Conservation (phyloP, 2,329 filamentous ascomycete species). For the Pezicula carpinea region DNA sequence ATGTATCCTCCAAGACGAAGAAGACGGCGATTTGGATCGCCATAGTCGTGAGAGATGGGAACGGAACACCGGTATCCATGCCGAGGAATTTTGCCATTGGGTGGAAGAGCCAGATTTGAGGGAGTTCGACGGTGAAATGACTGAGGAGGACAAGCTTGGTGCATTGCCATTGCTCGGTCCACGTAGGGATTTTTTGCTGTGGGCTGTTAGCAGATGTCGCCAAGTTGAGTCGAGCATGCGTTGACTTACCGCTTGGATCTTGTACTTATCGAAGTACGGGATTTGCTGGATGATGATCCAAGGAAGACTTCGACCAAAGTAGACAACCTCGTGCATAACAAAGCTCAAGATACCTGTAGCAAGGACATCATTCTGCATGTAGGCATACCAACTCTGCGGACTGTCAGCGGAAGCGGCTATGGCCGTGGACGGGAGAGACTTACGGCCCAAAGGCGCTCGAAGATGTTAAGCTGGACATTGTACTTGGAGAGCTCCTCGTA, state of each 20-base stretch:
- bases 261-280: constrained; percentile 85
- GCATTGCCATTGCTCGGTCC: constrained; percentile 91
- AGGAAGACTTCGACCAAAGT: constrained; percentile 83
- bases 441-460: constrained; percentile 85
- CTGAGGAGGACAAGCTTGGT: constrained; percentile 87
- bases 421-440: constrained; percentile 29
- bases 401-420: constrained; percentile 16
- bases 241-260: constrained; percentile 75
- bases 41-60: constrained; percentile 82
- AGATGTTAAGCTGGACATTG: constrained; percentile 76
- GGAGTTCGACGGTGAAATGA: constrained; percentile 96
- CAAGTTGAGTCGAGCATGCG: not conserved
- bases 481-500: constrained; percentile 61
- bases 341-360: constrained; percentile 98
- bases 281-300: constrained; percentile 91
- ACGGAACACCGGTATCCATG: constrained; percentile 82
- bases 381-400: constrained; percentile 79
- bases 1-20: constrained; percentile 93
- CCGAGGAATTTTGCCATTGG: constrained; percentile 91
- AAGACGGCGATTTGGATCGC: constrained; percentile 87
- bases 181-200: constrained; percentile 73
- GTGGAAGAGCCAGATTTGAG: constrained; percentile 99
- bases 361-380: constrained; percentile 95
- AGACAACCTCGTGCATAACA: constrained; percentile 86
- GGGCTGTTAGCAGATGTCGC: not conserved